Percentiles rank a stretch among this genome's conserved stretches.
phyloP scores from a whole-genome alignment of 805 yeast genomes.

The Candida chauliodis region DNA sequence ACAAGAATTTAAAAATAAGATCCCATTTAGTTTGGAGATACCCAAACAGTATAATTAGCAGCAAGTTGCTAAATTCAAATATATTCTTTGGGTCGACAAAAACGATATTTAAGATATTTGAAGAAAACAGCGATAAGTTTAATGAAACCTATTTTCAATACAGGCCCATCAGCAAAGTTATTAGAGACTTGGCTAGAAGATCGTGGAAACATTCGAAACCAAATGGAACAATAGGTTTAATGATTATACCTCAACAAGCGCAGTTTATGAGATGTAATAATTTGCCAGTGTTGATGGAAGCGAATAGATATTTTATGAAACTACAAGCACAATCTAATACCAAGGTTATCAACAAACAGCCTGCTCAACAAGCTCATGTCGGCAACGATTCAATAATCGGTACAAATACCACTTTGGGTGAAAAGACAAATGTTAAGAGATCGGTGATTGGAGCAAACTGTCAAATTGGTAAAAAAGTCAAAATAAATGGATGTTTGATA shows the following conservation, averaged over 20 bases:
- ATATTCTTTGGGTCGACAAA: slow-evolving; percentile 47
- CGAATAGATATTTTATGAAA: slow-evolving; percentile 75
- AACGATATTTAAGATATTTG: slow-evolving; percentile 50
- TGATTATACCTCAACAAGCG: slow-evolving; percentile 65
- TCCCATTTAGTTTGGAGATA: slow-evolving; percentile 88
- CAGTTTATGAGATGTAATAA: slow-evolving; percentile 76
- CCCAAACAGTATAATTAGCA: slow-evolving; percentile 75
- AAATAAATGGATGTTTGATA: slow-evolving; percentile 81
- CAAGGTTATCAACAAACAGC: slow-evolving; percentile 7
- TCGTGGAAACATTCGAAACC: slow-evolving; percentile 77
- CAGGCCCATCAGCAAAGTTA: slow-evolving; percentile 60
- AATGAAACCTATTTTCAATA: slow-evolving; percentile 36
- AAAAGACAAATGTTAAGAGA: slow-evolving; percentile 80
- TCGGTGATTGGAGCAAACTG: slow-evolving; percentile 76
- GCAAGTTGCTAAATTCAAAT: slow-evolving; percentile 68
- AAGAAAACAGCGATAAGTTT: slow-evolving; percentile 29
- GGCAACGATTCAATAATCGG: slow-evolving; percentile 89
- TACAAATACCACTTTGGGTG: slow-evolving; percentile 63
- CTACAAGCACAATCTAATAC: slow-evolving; percentile 46
- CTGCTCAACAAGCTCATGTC: slow-evolving; percentile 56
- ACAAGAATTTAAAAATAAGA: slow-evolving; percentile 71
- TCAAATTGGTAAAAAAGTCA: slow-evolving; percentile 78
- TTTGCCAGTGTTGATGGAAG: slow-evolving; percentile 81
- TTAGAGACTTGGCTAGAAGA: slow-evolving; percentile 85
- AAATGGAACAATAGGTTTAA: slow-evolving; percentile 63